Percentiles rank a stretch among this genome's conserved stretches.
Conservation (phyloP, 345 rosid species). For the Viola odorata region DNA sequence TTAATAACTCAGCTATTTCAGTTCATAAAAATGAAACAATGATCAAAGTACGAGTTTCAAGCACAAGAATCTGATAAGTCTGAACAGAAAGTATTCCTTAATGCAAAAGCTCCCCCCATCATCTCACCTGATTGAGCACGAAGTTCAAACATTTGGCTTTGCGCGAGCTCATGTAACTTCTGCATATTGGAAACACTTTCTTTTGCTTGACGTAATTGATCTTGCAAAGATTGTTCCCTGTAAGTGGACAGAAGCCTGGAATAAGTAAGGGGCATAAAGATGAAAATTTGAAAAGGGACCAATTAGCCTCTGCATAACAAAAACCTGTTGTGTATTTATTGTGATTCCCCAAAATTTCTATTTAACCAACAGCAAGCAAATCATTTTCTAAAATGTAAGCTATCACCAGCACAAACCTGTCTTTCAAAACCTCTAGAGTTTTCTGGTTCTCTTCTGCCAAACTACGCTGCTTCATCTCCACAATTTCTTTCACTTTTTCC, state of each 20-base stretch:
- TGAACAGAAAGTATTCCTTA: no score
- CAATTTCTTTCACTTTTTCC: slow-evolving; percentile 96
- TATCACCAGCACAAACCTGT: slow-evolving; percentile 43
- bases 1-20: neutral
- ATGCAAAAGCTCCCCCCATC: neutral
- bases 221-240: slow-evolving; percentile 94
- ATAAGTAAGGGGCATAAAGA: slow-evolving; percentile 1
- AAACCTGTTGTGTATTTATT: neutral
- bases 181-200: slow-evolving; percentile 92
- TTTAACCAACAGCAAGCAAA: neutral
- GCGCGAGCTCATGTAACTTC: slow-evolving; percentile 97
- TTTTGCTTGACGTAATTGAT: slow-evolving; percentile 93
- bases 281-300: neutral
- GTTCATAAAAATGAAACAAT: no score
- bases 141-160: slow-evolving; percentile 89
- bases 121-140: slow-evolving; percentile 91
- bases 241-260: neutral
- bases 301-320: neutral
- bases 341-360: neutral
- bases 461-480: slow-evolving; percentile 94
- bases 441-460: slow-evolving; percentile 98
- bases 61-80: no score
- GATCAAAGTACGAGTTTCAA: no score
- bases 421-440: slow-evolving; percentile 83
- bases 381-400: neutral